Evolutionary conservation across 495 filamentous ascomycete species (phyloP).

Genomic region (Neurospora hispaniola): DNA sequence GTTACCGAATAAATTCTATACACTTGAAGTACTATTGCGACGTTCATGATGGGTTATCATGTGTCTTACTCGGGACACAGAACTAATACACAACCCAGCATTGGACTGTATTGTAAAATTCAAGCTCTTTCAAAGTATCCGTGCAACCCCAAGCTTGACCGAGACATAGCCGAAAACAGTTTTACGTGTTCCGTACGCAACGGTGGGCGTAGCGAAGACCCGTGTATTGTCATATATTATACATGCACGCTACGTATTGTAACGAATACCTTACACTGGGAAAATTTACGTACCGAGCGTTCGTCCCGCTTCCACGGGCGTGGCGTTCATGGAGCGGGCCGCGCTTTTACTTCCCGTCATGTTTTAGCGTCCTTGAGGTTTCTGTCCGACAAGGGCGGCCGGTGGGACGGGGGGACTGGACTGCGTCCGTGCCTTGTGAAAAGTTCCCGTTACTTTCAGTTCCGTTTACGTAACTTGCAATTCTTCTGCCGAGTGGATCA

Average conservation of each 20-base stretch:
- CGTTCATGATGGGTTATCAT: too few species aligned
- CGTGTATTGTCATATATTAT: neutral
- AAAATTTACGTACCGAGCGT: neutral
- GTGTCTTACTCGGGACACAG: too few species aligned
- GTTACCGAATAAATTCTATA: too few species aligned
- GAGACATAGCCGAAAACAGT: neutral
- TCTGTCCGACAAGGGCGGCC: neutral
- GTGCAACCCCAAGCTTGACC: neutral
- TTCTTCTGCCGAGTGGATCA: neutral
- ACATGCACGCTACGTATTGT: neutral
- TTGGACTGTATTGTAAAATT: neutral
- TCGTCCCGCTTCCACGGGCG: neutral
- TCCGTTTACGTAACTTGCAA: neutral
- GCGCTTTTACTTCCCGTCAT: neutral
- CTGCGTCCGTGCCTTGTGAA: neutral
- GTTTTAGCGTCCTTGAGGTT: neutral
- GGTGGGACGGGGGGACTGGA: neutral
- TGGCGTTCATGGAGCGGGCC: neutral
- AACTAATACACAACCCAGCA: too few species aligned
- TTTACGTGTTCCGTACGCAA: neutral
- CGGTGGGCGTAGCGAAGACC: neutral
- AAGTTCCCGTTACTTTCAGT: neutral
- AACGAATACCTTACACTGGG: neutral
- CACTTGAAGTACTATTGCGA: too few species aligned
- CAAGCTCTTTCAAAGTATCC: neutral